phyloP scores from a whole-genome alignment of 2,329 filamentous ascomycete genomes.

The Xylaria digitata region DNA sequence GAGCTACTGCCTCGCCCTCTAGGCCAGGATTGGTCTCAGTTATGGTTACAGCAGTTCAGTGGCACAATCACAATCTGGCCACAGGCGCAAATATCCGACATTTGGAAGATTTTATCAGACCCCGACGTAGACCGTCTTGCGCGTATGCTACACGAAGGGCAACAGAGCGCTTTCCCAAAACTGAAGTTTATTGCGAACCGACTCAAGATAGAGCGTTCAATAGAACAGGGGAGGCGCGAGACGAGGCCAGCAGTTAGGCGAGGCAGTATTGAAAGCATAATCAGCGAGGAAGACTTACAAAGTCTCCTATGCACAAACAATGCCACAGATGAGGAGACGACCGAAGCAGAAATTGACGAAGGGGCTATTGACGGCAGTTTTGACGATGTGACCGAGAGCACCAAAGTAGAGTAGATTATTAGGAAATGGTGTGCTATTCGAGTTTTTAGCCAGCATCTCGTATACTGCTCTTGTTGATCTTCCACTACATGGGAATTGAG shows the following conservation, averaged over 20 bases:
- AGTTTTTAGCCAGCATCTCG: neutral
- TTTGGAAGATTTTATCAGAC: conserved; percentile 86
- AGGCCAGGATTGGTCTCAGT: conserved; percentile 95
- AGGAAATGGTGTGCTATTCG: neutral
- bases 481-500: neutral
- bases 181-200: conserved; percentile 91
- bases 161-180: conserved; percentile 90
- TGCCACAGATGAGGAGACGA: conserved; percentile 48
- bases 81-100: conserved; percentile 80
- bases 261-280: conserved; percentile 68
- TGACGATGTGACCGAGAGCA: conserved; percentile 40
- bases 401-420: conserved; percentile 34
- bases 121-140: conserved; percentile 80
- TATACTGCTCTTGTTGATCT: neutral
- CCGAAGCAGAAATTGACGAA: conserved; percentile 45
- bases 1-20: conserved; percentile 90
- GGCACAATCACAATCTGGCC: conserved; percentile 98
- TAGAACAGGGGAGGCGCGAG: conserved; percentile 69
- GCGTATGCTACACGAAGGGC: conserved; percentile 89
- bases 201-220: conserved; percentile 80
- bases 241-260: conserved; percentile 61
- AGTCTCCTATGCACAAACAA: conserved; percentile 56
- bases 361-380: conserved; percentile 46
- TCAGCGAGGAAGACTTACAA: conserved; percentile 70
- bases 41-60: conserved; percentile 95